A percentile compares a stretch with the other conserved stretches of the same genome.
These are phyloP conservation scores for Camellia granthamiana DNA, from an alignment of 148 eudicot genomes.

Conservation along the genomic window DNA sequence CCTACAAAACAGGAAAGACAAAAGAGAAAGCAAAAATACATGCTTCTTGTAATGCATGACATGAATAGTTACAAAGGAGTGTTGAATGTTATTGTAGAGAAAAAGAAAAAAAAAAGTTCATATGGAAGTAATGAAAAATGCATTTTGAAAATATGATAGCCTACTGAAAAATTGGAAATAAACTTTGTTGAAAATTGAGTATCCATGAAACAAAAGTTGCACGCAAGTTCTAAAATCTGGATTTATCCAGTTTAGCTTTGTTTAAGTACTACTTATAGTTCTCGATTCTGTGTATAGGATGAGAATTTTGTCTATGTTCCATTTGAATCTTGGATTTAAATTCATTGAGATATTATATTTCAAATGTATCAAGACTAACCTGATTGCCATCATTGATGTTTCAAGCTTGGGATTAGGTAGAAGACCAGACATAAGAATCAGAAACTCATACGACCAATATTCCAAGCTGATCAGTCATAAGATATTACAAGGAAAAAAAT, in stretches of 20 bases:
- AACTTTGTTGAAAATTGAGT: not conserved
- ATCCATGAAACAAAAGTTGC: not conserved
- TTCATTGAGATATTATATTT: not conserved
- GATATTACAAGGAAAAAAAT: not conserved
- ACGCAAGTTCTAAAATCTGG: not conserved
- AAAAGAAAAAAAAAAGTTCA: too few species aligned
- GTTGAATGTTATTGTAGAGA: too few species aligned
- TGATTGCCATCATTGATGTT: slow-evolving; percentile 37
- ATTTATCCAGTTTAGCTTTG: not conserved
- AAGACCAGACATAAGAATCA: slow-evolving; percentile 33
- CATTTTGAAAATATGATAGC: not conserved
- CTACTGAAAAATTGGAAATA: not conserved
- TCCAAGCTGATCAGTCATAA: slow-evolving; percentile 24
- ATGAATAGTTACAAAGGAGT: too few species aligned
- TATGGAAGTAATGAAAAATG: too few species aligned
- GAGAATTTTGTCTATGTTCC: not conserved
- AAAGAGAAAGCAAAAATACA: too few species aligned
- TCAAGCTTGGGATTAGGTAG: slow-evolving; percentile 34
- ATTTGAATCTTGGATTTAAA: not conserved
- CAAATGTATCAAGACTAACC: slow-evolving; percentile 13
- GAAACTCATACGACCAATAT: slow-evolving; percentile 27
- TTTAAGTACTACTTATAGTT: not conserved
- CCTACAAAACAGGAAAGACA: too few species aligned
- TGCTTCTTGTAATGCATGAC: too few species aligned
- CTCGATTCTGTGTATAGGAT: not conserved